These are phyloP conservation scores for Fragosphaeria purpurea DNA, from an alignment of 2,329 filamentous ascomycete species.

Conservation along the genomic window DNA sequence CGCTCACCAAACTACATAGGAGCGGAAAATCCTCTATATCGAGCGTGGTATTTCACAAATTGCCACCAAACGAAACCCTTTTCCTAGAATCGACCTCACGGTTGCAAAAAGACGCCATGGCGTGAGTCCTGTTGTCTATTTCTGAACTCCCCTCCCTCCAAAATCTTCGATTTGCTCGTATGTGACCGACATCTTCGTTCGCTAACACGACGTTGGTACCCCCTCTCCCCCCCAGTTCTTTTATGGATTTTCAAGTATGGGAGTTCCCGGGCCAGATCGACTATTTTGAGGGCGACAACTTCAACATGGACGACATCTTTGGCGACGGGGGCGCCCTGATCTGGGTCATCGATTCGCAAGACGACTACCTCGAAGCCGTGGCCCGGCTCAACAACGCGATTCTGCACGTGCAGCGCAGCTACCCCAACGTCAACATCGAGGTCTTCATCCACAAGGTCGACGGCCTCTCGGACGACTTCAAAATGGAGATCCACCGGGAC, in stretches of 20 bases:
- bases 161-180: too few relatives aligned
- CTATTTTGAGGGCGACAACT: constrained; percentile 73
- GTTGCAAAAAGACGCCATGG: constrained; percentile 90
- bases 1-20: constrained; percentile 35
- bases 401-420: constrained; percentile 75
- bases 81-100: constrained; percentile 91
- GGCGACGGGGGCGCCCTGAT: constrained; percentile 88
- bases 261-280: constrained; percentile 94
- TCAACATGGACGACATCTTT: constrained; percentile 90
- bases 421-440: constrained; percentile 91
- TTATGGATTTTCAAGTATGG: constrained; percentile 99
- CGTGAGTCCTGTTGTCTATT: constrained; percentile 49
- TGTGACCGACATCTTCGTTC: not conserved
- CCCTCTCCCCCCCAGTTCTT: constrained; percentile 52
- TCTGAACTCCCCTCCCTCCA: too few relatives aligned
- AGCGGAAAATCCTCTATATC: constrained; percentile 98
- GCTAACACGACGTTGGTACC: not conserved
- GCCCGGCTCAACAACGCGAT: constrained; percentile 80
- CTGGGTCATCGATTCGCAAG: constrained; percentile 97
- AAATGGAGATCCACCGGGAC: constrained; percentile 89
- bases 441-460: constrained; percentile 99
- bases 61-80: constrained; percentile 88
- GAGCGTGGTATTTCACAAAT: constrained; percentile 98
- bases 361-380: constrained; percentile 92
- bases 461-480: constrained; percentile 93